Evolutionary conservation across 169 alveolate species (phyloP), one percentile per base, ranked within the genome.

Genomic region (Plasmodium inui): DNA sequence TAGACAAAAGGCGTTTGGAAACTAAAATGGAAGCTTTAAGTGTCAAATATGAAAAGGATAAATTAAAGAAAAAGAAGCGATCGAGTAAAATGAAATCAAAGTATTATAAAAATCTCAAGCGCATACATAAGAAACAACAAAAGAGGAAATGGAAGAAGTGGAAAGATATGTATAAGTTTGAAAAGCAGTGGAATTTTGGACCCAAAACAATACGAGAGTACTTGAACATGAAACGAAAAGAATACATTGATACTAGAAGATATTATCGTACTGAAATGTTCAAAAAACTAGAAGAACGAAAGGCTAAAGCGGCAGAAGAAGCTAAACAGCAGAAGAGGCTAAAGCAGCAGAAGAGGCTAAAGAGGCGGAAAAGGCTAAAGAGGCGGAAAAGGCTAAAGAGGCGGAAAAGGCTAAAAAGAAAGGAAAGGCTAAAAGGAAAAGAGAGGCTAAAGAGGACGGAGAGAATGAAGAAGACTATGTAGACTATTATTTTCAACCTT

Each of bases 181-280:
- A 76, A 76, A 76, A 4, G 26, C 4, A 76, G 14, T 76, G 83
- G 83, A 76, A 76, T 76, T 26, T 19, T 10, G 83, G 55, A 76
- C 83, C 83, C 6, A 7, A 7, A 9, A 28, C 83, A 12, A 19
- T 76, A 22, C 32, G 32, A 12, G 14, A 1, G 26, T 76, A 76
- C 53, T 37, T 76, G 41, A 32, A 32, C 8, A 67, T 9, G 22
- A 76, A 26, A 7, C 26, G 2, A 34, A n/a, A 7, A 32, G 70
- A 76, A 76, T 37, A 7, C 22, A 1, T 32, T 37, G 4, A 32
- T 5, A 12, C 70, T 32, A 32, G 0, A 72, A 72, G 19, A 0
- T 37, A 50, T 50, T 1, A 3, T 9, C 0, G 8, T 9, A 32
- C 9, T 5, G 12, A 37, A 28, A 2, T 0, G 50, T 37, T 19